A percentile compares a stretch with the other conserved stretches of the same genome.
These are phyloP conservation scores for Amoeboaphelidium protococcarum DNA, from an alignment of 371 early-diverging fungal species.

Conservation along the genomic window DNA sequence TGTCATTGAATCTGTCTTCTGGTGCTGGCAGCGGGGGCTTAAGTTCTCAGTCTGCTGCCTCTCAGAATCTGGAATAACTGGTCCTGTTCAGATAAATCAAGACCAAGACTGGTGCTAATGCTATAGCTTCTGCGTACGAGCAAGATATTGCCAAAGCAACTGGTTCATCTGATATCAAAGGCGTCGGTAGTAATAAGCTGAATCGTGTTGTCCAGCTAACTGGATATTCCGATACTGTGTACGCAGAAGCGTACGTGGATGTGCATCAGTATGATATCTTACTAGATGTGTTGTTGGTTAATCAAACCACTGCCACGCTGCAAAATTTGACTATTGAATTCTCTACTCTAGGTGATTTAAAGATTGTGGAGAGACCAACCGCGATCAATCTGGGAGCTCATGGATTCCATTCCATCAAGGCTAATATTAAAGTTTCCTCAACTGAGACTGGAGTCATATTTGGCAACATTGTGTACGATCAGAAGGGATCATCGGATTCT, in stretches of 20 bases:
- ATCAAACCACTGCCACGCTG: slow-evolving; percentile 84
- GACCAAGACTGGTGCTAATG: background rate
- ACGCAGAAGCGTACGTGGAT: slow-evolving; percentile 90
- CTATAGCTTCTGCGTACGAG: slow-evolving; percentile 25
- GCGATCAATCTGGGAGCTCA: slow-evolving; percentile 70
- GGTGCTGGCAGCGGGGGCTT: too few relatives aligned
- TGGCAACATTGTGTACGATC: slow-evolving; percentile 88
- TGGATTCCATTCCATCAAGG: slow-evolving; percentile 75
- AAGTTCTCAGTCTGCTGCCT: too few relatives aligned
- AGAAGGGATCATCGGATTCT: slow-evolving; percentile 45
- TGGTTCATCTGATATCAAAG: slow-evolving; percentile 33
- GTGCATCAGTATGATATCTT: slow-evolving; percentile 91
- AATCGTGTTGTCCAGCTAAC: slow-evolving; percentile 85
- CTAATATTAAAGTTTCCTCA: slow-evolving; percentile 87
- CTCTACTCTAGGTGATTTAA: slow-evolving; percentile 84
- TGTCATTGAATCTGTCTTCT: too few relatives aligned
- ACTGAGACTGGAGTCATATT: slow-evolving; percentile 92
- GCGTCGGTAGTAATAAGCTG: slow-evolving; percentile 28
- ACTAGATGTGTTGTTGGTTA: slow-evolving; percentile 89
- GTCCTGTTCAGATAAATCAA: background rate
- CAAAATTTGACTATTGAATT: slow-evolving; percentile 93
- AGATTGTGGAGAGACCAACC: slow-evolving; percentile 74
- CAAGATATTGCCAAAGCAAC: slow-evolving; percentile 64
- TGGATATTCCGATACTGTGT: slow-evolving; percentile 91
- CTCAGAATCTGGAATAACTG: too few relatives aligned